Base-by-base conservation (phyloP, 2,329 filamentous ascomycete species). In the Aureobasidium sp. region DNA sequence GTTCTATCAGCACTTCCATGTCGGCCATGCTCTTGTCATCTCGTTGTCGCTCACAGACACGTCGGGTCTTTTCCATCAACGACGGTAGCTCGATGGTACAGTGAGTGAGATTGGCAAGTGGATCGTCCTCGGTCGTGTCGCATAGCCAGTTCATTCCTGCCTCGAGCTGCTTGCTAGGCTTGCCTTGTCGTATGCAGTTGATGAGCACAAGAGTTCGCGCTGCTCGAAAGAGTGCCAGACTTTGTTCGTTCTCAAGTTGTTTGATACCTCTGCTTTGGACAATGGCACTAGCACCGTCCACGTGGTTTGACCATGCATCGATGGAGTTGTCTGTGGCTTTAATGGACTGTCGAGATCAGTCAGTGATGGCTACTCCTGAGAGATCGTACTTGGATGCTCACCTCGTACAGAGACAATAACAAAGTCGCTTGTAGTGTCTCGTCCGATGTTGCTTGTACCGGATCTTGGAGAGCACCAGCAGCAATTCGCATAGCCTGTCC, bases 321-420 rank as follows among this genome's bases (percentile, higher is more conserved):
- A 81, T 76, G 27, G 79, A 77, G 59, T 78, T 70, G 39, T 76
- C 74, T 3, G 77, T 58, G 15, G 59, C 51, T 41, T 42, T 59
- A 15, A 62, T 62, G 5, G 63, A 62, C 63, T 64, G 47, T 42
- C 15, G 25, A 42, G 25, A 11, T 31, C 7, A 4, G 9, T 29
- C 15, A 41, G 25, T 20, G 5, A 41, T 17, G 3, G 2, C 1
- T 14, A 12, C 4, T 1, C 25, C 37, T 29, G 5, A 5, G 2
- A 3, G n/a, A 11, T 4, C 0, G 17, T 2, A 15, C 22, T n/a
- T 17, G 0, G 1, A 17, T n/a, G 68, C 69, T 47, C 65, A 79
- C 77, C 74, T 87, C 85, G 64, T 84, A 87, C 25, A 86, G 74
- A 0, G 84, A 82, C 29, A 87, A 70, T 63, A 87, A 72, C 36